Percentiles rank a stretch among this genome's conserved stretches.
phyloP scores from a whole-genome alignment of 1,139 yeast species.

The Geotrichum carabidarum region DNA sequence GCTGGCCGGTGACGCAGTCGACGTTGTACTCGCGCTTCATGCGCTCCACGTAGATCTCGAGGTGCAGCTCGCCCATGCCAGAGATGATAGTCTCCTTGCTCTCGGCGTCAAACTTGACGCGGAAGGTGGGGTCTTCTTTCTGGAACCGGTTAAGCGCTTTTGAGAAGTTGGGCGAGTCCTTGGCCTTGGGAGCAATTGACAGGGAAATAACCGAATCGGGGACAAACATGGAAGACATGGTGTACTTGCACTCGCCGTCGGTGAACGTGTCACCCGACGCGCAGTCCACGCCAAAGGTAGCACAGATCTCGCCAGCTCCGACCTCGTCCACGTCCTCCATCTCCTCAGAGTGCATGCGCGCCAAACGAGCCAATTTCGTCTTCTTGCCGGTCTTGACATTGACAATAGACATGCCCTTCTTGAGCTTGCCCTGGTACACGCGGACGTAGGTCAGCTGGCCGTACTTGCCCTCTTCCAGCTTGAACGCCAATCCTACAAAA shows the following conservation, averaged over 20 bases:
- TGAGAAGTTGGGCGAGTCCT: slow-evolving; percentile 84
- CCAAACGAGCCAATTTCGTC: slow-evolving; percentile 90
- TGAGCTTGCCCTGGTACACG: slow-evolving; percentile 92
- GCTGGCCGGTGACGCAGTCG: slow-evolving; percentile 92
- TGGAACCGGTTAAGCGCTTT: slow-evolving; percentile 97
- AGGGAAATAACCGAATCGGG: slow-evolving; percentile 97
- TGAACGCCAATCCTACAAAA: slow-evolving; percentile 94
- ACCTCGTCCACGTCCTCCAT: slow-evolving; percentile 97
- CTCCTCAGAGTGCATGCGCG: slow-evolving; percentile 97
- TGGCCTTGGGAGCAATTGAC: slow-evolving; percentile 81
- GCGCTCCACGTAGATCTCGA: slow-evolving; percentile 95
- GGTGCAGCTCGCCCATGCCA: slow-evolving; percentile 97
- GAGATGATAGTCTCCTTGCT: slow-evolving; percentile 94
- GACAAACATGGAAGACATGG: slow-evolving; percentile 97
- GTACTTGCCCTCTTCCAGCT: slow-evolving; percentile 94
- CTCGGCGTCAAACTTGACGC: slow-evolving; percentile 85
- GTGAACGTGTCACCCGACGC: slow-evolving; percentile 99
- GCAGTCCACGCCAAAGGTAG: slow-evolving; percentile 98
- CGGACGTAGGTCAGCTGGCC: slow-evolving; percentile 96
- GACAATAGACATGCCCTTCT: slow-evolving; percentile 82
- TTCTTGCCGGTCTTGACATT: slow-evolving; percentile 91
- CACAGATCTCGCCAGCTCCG: slow-evolving; percentile 98
- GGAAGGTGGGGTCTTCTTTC: slow-evolving; percentile 97
- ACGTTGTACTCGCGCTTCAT: slow-evolving; percentile 96
- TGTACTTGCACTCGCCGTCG: slow-evolving; percentile 59